Evolutionary conservation across 129 eudicot species (phyloP).

Genomic region (Chrysanthemum makinoi): DNA sequence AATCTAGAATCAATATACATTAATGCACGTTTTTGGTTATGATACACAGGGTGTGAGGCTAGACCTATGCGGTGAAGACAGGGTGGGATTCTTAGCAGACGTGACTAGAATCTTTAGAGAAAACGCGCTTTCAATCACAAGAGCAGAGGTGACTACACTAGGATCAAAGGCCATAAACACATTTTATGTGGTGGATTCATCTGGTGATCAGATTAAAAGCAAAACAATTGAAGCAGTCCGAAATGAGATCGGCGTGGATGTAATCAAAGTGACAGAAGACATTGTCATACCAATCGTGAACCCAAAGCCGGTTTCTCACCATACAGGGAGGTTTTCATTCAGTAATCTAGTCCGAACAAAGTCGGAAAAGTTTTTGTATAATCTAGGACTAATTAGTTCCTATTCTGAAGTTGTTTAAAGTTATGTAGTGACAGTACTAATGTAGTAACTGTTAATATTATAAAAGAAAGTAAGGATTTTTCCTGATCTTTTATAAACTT

Average conservation of each 20-base stretch:
- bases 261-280: conserved; percentile 55
- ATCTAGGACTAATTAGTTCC: conserved; percentile 65
- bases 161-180: conserved; percentile 63
- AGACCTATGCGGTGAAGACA: conserved; percentile 64
- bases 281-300: background rate
- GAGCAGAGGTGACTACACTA: conserved; percentile 79
- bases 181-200: conserved; percentile 71
- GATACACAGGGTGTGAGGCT: conserved; percentile 58
- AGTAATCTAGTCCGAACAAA: conserved; percentile 52
- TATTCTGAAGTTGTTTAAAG: conserved; percentile 46
- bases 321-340: conserved; percentile 47
- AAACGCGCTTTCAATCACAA: conserved; percentile 64
- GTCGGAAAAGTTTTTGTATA: conserved; percentile 68
- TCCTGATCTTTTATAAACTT: too few species aligned
- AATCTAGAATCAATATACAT: background rate
- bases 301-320: conserved; percentile 33
- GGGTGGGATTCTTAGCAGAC: conserved; percentile 71
- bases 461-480: background rate
- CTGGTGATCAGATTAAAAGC: conserved; percentile 45
- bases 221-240: conserved; percentile 66
- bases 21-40: background rate
- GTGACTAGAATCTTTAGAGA: conserved; percentile 83
- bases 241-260: conserved; percentile 45
- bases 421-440: background rate
- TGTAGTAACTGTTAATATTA: conserved; percentile 9